Percentiles rank a stretch among this genome's conserved stretches.
phyloP scores from a whole-genome alignment of 208 protist genomes.

The Acanthamoeba sp. region DNA sequence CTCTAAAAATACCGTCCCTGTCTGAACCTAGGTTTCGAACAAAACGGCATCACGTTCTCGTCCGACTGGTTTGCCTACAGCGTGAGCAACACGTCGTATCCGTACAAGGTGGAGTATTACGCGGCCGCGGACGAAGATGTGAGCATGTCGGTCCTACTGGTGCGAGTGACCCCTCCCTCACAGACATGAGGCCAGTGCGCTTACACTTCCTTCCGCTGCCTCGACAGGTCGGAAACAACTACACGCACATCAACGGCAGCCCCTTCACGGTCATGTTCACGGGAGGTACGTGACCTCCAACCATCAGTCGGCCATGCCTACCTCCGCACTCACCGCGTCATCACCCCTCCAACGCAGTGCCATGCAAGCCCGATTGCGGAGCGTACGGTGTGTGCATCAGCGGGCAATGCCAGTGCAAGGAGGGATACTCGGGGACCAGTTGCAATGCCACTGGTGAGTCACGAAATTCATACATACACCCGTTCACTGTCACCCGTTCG shows the following conservation, averaged over 20 bases:
- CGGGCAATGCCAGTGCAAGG: conserved; percentile 60
- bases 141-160: conserved; percentile 35
- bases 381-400: conserved; percentile 58
- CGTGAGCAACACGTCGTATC: not conserved
- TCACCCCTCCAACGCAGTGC: not conserved
- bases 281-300: not conserved
- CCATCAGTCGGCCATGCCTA: not conserved
- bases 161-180: not conserved
- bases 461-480: not conserved
- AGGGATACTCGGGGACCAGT: not conserved
- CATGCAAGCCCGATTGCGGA: conserved; percentile 62
- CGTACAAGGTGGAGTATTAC: conserved; percentile 33
- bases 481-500: no score
- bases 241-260: conserved; percentile 29
- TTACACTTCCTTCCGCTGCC: not conserved
- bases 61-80: conserved; percentile 33
- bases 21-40: conserved; percentile 11
- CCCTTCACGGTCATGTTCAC: conserved; percentile 53
- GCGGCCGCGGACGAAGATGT: conserved; percentile 12
- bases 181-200: not conserved
- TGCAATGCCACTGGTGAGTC: conserved; percentile 38
- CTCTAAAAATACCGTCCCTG: not conserved
- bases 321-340: not conserved
- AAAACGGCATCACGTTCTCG: conserved; percentile 47
- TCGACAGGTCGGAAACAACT: conserved; percentile 14